phyloP scores from a whole-genome alignment of 441 rosid genomes.

The Daphne laureola region DNA sequence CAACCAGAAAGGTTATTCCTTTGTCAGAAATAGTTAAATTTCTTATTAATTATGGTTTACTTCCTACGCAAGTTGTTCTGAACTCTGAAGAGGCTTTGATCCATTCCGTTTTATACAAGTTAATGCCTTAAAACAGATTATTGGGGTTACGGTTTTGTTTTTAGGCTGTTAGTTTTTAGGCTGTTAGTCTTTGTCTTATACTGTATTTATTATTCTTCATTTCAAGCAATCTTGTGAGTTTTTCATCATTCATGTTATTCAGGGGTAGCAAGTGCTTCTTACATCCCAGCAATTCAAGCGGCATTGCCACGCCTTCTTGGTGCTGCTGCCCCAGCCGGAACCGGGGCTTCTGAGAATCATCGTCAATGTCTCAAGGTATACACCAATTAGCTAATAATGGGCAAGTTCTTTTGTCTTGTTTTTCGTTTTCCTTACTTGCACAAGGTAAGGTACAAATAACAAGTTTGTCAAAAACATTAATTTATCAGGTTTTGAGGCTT shows the following conservation, averaged over 20 bases:
- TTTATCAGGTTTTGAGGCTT: conserved; percentile 57
- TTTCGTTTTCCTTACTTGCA: conserved; percentile 7
- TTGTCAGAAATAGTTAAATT: background rate
- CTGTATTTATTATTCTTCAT: background rate
- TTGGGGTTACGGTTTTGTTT: too few relatives aligned
- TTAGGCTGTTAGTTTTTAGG: too few relatives aligned
- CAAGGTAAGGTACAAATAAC: conserved; percentile 7
- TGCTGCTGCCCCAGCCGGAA: conserved; percentile 84
- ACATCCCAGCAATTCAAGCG: conserved; percentile 74
- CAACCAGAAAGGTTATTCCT: conserved; percentile 64
- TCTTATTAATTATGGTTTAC: too few relatives aligned
- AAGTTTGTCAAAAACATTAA: background rate
- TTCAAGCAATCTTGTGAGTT: conserved; percentile 3
- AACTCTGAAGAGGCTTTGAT: too few relatives aligned
- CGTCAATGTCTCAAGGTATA: conserved; percentile 82
- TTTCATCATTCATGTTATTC: conserved; percentile 10
- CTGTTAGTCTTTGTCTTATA: too few relatives aligned
- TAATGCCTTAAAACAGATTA: background rate
- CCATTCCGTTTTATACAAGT: too few relatives aligned
- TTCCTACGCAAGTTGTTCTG: too few relatives aligned
- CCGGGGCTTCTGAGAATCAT: conserved; percentile 75
- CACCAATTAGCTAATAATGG: conserved; percentile 3
- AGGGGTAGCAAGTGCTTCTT: conserved; percentile 89
- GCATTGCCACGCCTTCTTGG: conserved; percentile 86
- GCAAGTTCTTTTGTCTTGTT: too few relatives aligned